Evolutionary conservation across 2,329 filamentous ascomycete species (phyloP).

Genomic region (Colletotrichum endophyticum): DNA sequence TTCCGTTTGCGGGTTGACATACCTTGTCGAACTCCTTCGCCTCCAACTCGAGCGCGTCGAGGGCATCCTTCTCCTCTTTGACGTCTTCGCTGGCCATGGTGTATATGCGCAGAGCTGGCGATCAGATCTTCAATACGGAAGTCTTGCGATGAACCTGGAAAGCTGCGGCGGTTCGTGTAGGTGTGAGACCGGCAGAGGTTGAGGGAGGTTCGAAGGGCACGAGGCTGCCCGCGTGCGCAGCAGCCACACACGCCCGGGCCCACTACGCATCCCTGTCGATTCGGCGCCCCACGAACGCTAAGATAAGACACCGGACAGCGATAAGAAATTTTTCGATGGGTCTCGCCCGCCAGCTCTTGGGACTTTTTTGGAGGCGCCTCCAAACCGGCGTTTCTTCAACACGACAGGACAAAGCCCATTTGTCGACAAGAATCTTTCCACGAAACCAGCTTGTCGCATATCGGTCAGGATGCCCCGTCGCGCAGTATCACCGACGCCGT

Average conservation of each 20-base stretch:
- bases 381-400: background rate
- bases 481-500: slow-evolving; percentile 79
- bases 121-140: background rate
- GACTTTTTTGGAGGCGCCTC: background rate
- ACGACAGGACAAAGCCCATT: background rate
- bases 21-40: slow-evolving; percentile 92
- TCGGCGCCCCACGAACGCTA: background rate
- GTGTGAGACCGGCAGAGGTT: background rate
- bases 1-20: slow-evolving; percentile 10
- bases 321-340: slow-evolving; percentile 23
- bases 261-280: background rate
- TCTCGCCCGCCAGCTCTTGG: background rate
- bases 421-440: background rate
- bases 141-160: background rate
- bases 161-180: background rate
- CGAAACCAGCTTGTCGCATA: background rate
- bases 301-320: slow-evolving; percentile 14
- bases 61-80: slow-evolving; percentile 72
- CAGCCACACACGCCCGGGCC: background rate
- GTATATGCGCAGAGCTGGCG: background rate
- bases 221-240: background rate
- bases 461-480: slow-evolving; percentile 67
- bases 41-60: slow-evolving; percentile 82
- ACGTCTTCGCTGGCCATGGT: slow-evolving; percentile 41
- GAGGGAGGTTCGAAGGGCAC: background rate